phyloP scores from a whole-genome alignment of 306 rosid genomes.

The Cicer cuneatum region DNA sequence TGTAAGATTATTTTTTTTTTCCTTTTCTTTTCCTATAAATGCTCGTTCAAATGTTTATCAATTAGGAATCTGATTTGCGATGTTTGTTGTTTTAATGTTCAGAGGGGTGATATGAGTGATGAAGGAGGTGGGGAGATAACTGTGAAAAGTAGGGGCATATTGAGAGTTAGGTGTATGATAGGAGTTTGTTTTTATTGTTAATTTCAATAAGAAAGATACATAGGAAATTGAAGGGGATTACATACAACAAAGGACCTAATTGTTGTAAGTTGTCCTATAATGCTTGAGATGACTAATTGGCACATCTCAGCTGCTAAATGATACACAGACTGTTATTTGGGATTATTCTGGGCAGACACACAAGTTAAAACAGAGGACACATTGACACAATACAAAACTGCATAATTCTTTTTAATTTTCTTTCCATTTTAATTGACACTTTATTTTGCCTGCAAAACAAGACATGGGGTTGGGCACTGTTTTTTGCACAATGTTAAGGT shows the following conservation, averaged over 20 bases:
- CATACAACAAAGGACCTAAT: background rate
- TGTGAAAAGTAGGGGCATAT: background rate
- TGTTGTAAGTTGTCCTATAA: background rate
- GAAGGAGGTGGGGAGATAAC: conserved; percentile 13
- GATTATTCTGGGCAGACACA: conserved; percentile 12
- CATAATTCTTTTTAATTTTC: background rate
- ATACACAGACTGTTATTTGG: background rate
- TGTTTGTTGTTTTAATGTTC: background rate
- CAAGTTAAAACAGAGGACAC: background rate
- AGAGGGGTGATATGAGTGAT: background rate
- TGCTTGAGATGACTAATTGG: background rate
- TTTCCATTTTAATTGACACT: conserved; percentile 25
- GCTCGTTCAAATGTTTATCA: background rate
- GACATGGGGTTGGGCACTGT: conserved; percentile 4
- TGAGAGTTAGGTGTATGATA: background rate
- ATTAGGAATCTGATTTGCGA: background rate
- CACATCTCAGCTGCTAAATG: background rate
- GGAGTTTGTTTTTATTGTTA: background rate
- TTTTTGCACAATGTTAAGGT: background rate
- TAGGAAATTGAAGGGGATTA: conserved; percentile 14
- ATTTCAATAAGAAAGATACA: background rate
- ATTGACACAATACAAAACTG: background rate
- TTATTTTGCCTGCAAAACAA: conserved; percentile 18
- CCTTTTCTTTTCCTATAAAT: background rate
- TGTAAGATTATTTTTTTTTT: background rate